Conservation (phyloP, 345 rosid species). For the Clarkia xantiana region DNA sequence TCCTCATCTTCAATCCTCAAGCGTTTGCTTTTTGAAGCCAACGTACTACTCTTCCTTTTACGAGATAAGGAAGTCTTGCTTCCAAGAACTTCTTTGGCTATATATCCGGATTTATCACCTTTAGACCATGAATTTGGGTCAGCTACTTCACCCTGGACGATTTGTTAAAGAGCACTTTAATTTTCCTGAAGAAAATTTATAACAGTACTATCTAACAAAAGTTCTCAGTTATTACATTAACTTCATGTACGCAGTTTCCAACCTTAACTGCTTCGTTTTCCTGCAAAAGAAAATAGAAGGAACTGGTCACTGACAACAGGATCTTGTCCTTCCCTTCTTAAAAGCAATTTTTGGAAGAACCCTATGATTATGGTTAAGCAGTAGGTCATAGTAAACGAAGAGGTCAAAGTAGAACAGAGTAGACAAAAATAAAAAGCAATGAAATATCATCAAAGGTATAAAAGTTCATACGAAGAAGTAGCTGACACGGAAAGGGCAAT, state of each 20-base stretch:
- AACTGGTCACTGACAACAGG: not conserved
- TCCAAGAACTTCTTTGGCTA: slow-evolving; percentile 55
- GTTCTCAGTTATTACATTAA: slow-evolving; percentile 26
- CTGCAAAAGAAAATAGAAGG: slow-evolving; percentile 25
- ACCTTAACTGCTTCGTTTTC: slow-evolving; percentile 40
- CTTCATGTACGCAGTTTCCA: slow-evolving; percentile 42
- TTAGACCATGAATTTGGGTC: slow-evolving; percentile 54
- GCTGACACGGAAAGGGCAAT: too few species aligned
- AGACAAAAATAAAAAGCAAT: too few species aligned
- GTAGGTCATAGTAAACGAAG: too few species aligned
- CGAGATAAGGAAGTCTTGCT: slow-evolving; percentile 29
- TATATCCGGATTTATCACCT: slow-evolving; percentile 55
- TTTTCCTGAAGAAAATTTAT: not conserved
- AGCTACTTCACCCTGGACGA: slow-evolving; percentile 50
- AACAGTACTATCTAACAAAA: slow-evolving; percentile 18
- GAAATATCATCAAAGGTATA: too few species aligned
- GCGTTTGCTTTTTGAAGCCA: slow-evolving; percentile 68
- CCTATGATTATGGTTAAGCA: too few species aligned
- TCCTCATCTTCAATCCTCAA: slow-evolving; percentile 64
- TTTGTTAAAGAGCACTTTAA: not conserved
- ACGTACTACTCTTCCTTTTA: slow-evolving; percentile 59
- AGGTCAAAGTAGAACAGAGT: too few species aligned
- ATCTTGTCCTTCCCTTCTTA: too few species aligned
- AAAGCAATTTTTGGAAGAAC: too few species aligned
- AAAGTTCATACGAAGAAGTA: too few species aligned